These are phyloP conservation scores for Apiotrichum porosum DNA, from an alignment of 1,284 basidiomycete species.

Conservation along the genomic window DNA sequence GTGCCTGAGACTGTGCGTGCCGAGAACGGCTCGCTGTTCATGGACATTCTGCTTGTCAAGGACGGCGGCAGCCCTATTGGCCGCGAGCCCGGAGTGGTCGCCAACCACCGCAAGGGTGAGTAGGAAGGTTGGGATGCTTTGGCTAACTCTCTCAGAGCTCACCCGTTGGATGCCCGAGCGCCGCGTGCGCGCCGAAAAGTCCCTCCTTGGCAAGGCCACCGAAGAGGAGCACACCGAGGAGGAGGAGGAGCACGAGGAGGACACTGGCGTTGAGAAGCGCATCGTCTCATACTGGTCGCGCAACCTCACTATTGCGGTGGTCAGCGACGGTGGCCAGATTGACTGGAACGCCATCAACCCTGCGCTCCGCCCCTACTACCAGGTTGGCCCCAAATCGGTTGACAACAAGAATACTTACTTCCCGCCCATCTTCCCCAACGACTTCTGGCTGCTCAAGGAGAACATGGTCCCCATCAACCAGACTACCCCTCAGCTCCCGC, in stretches of 20 bases:
- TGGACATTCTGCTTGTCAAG: constrained; percentile 73
- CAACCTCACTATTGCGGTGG: constrained; percentile 82
- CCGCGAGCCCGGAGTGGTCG: constrained; percentile 60
- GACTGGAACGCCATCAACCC: constrained; percentile 61
- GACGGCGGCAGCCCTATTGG: constrained; percentile 56
- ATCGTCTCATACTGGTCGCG: constrained; percentile 72
- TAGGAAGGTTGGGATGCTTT: constrained; percentile 15
- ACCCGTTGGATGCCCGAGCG: constrained; percentile 72
- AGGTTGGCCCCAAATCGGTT: constrained; percentile 53
- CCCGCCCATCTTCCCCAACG: constrained; percentile 87
- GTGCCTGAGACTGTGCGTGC: constrained; percentile 71
- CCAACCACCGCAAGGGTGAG: constrained; percentile 74
- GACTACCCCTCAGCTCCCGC: constrained; percentile 66
- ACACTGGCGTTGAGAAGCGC: constrained; percentile 17
- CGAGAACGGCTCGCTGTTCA: constrained; percentile 69
- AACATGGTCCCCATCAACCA: constrained; percentile 74
- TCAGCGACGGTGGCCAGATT: constrained; percentile 64
- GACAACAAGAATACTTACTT: constrained; percentile 61
- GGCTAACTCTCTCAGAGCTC: constrained; percentile 57
- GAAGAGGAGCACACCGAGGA: constrained; percentile 47
- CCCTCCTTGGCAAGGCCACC: constrained; percentile 59
- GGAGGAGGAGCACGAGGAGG: constrained; percentile 20
- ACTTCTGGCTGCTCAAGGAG: constrained; percentile 82
- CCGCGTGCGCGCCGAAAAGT: constrained; percentile 76
- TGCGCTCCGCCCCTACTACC: constrained; percentile 53